phyloP scores from a whole-genome alignment of 495 filamentous ascomycete genomes.

The Neurospora cerealis region DNA sequence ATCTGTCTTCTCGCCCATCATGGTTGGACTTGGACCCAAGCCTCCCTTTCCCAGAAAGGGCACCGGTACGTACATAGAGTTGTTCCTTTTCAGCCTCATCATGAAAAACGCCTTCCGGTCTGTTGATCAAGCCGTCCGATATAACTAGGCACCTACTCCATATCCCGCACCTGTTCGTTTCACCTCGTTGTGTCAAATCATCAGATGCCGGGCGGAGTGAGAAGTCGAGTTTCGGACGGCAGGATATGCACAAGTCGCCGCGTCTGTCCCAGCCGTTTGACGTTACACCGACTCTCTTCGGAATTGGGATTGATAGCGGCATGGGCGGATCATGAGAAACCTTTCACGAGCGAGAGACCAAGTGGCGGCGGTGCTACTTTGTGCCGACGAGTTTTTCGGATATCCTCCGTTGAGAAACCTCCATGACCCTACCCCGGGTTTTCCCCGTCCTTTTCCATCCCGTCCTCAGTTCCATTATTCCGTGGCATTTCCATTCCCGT shows the following conservation, averaged over 20 bases:
- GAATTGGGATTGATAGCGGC: background rate
- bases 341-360: background rate
- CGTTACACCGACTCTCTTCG: background rate
- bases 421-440: background rate
- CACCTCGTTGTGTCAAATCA: background rate
- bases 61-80: constrained; percentile 24
- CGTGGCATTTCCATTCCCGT: background rate
- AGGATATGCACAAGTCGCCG: background rate
- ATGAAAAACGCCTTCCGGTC: background rate
- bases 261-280: background rate
- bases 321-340: background rate
- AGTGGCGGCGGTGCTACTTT: background rate
- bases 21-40: constrained; percentile 68
- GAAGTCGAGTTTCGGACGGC: background rate
- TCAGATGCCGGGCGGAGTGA: background rate
- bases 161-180: background rate
- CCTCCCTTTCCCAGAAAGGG: constrained; percentile 68
- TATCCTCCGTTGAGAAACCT: background rate
- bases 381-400: background rate
- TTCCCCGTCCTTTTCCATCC: background rate
- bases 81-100: background rate
- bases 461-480: background rate
- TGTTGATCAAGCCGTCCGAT: background rate
- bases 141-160: background rate
- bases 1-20: constrained; percentile 31